Base-by-base conservation (phyloP, 2,329 filamentous ascomycete genomes). In the Penicillium sp. region DNA sequence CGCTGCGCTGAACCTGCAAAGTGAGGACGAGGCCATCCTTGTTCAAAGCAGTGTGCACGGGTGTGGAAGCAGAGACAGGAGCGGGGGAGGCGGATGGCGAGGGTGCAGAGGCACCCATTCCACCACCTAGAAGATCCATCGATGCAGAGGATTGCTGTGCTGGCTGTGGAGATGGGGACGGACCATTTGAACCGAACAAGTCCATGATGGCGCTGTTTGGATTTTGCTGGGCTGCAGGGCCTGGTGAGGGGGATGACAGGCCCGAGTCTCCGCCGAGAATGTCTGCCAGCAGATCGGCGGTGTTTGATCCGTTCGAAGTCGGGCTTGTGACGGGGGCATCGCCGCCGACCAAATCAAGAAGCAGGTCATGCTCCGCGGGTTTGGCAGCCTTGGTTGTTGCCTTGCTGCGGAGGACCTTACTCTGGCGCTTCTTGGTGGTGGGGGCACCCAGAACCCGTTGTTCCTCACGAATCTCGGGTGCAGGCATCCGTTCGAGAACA, bases 401-500 rank as follows among this genome's bases (percentile, higher is more conserved):
- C 71, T 87, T 90, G 64, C 91, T 85, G 70, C 89, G 90, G 47
- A 81, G 70, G n/a, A 82, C 70, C 55, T 85, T 81, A 45, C 84
- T 76, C 64, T 78, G 79, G 67, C 87, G 86, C 72, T 84, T 87
- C 59, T 82, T 80, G 16, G 51, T n/a, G 65, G 88, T 84, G 1
- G 91, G 87, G 66, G 93, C 89, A 41, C 92, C 92, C 16, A 99
- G 80, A 3, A 97, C 92, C 56, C 93, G 83, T 50, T 94, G 93
- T 72, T 96, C 91, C 71, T 99, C 94, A 62, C 93, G 91, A 67
- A 99, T 97, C 72, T 97, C 93, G 8, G 94, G 94, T 1, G 94
- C 85, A 7, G 94, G 94, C 95, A 99, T 99, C 73, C 94, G 95
- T 76, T 99, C 94, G 10, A 99, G 79, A 3, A 99, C 94, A 54